Evolutionary conservation across 495 filamentous ascomycete species (phyloP).

Genomic region (Lichenothelia convexa): DNA sequence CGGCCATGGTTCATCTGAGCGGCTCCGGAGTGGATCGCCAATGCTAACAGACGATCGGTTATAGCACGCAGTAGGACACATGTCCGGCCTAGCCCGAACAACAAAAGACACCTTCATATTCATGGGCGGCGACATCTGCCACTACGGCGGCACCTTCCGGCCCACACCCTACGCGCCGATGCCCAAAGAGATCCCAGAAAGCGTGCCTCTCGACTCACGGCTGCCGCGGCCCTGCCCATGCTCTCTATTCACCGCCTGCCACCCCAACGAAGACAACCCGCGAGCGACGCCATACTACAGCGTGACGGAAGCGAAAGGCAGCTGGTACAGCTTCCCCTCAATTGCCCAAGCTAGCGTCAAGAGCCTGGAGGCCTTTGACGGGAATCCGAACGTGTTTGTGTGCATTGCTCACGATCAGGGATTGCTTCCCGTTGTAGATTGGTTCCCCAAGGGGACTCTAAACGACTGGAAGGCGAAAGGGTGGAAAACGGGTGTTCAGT

Average conservation of each 20-base stretch:
- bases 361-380: slow-evolving; percentile 22
- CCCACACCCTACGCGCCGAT: slow-evolving; percentile 32
- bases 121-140: slow-evolving; percentile 36
- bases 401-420: slow-evolving; percentile 33
- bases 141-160: slow-evolving; percentile 35
- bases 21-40: too few species aligned
- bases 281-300: slow-evolving; percentile 21
- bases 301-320: slow-evolving; percentile 7
- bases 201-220: too few species aligned
- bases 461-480: slow-evolving; percentile 33
- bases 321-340: too few species aligned
- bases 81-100: slow-evolving; percentile 35
- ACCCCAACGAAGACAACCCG: slow-evolving; percentile 9
- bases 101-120: slow-evolving; percentile 33
- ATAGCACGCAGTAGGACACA: slow-evolving; percentile 37
- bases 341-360: slow-evolving; percentile 2
- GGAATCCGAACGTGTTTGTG: slow-evolving; percentile 29
- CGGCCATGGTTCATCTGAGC: too few species aligned
- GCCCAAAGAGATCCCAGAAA: too few species aligned
- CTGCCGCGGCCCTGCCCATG: slow-evolving; percentile 21
- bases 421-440: slow-evolving; percentile 27
- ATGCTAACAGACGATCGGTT: too few species aligned
- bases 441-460: slow-evolving; percentile 28
- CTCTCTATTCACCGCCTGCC: slow-evolving; percentile 21
- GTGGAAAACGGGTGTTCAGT: too few species aligned